phyloP scores from a whole-genome alignment of 1,139 yeast species.

The Nakaseomyces sp. region DNA sequence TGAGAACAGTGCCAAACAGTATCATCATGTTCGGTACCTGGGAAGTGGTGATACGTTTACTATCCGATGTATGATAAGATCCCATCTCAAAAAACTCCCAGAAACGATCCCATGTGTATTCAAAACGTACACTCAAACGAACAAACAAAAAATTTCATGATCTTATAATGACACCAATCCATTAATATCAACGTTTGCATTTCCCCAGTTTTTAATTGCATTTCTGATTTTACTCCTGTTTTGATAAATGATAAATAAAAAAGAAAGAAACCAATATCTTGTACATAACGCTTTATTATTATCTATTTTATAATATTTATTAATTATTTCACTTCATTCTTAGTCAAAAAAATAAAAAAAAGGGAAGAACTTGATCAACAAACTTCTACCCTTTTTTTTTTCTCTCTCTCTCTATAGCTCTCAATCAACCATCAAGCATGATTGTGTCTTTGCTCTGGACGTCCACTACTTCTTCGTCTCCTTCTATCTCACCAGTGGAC shows the following conservation, averaged over 20 bases:
- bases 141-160: background rate
- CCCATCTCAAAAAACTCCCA: background rate
- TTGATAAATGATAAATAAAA: background rate
- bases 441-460: background rate
- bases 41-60: slow-evolving; percentile 77
- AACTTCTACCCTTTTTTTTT: no score
- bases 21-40: slow-evolving; percentile 99
- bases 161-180: slow-evolving; percentile 1
- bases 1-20: slow-evolving; percentile 95
- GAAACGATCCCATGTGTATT: no score
- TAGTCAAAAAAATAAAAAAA: background rate
- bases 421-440: background rate
- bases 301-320: background rate
- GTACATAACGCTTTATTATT: background rate
- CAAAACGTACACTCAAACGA: no score
- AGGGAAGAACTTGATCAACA: no score
- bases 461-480: background rate
- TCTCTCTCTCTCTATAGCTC: no score
- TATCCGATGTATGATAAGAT: slow-evolving; percentile 33
- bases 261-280: background rate
- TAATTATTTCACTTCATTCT: background rate
- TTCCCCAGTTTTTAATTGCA: background rate
- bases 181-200: background rate
- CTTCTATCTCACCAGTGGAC: slow-evolving; percentile 33
- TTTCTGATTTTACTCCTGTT: background rate